Conservation (phyloP, 1,284 basidiomycete genomes). For the Cutaneotrichosporon curvatum region DNA sequence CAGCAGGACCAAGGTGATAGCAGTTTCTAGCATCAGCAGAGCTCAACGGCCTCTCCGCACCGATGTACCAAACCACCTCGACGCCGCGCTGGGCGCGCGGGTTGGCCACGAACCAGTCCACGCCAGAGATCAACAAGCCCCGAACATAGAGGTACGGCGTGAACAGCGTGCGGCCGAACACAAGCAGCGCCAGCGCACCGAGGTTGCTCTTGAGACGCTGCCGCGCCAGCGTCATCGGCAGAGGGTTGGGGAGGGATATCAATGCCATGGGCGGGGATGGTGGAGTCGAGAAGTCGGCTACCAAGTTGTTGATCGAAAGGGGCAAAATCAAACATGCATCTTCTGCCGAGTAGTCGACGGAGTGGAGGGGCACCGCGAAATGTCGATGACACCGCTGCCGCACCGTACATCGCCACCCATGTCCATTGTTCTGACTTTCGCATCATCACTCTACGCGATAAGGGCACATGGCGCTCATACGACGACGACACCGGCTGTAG, state of each 20-base stretch:
- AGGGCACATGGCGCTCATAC: too few species aligned
- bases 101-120: conserved; percentile 10
- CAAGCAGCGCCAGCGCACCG: conserved; percentile 26
- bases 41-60: conserved; percentile 8
- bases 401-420: too few species aligned
- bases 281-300: too few species aligned
- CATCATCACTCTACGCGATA: too few species aligned
- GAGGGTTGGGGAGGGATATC: conserved; percentile 11
- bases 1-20: conserved; percentile 18
- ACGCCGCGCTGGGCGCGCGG: not conserved
- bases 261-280: not conserved
- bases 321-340: too few species aligned
- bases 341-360: too few species aligned
- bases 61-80: conserved; percentile 14
- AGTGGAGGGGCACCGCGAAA: too few species aligned
- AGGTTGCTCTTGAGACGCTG: conserved; percentile 36
- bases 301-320: too few species aligned
- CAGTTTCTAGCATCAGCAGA: conserved; percentile 21
- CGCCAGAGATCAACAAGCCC: conserved; percentile 16
- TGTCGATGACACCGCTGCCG: too few species aligned
- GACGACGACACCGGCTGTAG: too few species aligned
- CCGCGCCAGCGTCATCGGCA: conserved; percentile 22
- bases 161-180: conserved; percentile 23
- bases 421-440: too few species aligned
- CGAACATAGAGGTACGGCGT: conserved; percentile 30